Evolutionary conservation across 805 yeast species (phyloP).

Genomic region (Ogataea trehaloabstinens): DNA sequence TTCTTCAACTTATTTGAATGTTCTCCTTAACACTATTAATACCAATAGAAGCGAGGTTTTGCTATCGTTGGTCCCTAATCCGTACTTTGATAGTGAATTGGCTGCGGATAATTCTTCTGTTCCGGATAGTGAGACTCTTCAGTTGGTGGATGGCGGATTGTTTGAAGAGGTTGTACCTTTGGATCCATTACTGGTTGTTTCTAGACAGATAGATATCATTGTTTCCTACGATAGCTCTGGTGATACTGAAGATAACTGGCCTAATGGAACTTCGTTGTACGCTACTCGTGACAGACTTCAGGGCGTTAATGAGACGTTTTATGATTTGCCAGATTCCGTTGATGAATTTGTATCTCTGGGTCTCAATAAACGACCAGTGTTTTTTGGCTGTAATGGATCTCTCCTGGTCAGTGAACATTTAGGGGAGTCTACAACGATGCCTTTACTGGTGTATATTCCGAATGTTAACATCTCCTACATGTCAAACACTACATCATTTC

Average conservation of each 20-base stretch:
- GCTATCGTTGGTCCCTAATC: slow-evolving; percentile 42
- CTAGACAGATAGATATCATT: slow-evolving; percentile 57
- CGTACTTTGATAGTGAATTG: slow-evolving; percentile 36
- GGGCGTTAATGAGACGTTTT: slow-evolving; percentile 59
- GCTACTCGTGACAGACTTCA: slow-evolving; percentile 50
- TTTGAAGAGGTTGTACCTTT: slow-evolving; percentile 58
- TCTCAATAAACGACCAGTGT: slow-evolving; percentile 62
- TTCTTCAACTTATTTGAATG: slow-evolving; percentile 11
- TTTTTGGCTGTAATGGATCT: slow-evolving; percentile 76
- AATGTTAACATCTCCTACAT: slow-evolving; percentile 56
- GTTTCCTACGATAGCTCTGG: slow-evolving; percentile 65
- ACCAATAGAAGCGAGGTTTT: slow-evolving; percentile 44
- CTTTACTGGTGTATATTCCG: slow-evolving; percentile 72
- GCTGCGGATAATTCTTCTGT: slow-evolving; percentile 32
- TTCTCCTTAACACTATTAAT: slow-evolving; percentile 35
- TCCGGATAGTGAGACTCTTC: slow-evolving; percentile 13
- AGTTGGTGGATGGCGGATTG: slow-evolving; percentile 33
- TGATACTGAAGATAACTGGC: slow-evolving; percentile 59
- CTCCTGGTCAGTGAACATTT: slow-evolving; percentile 48
- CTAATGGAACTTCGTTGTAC: slow-evolving; percentile 58
- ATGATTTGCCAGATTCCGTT: slow-evolving; percentile 62
- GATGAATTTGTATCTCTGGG: slow-evolving; percentile 56
- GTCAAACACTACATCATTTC: slow-evolving; percentile 63
- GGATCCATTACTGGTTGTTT: slow-evolving; percentile 58
- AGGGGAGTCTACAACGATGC: slow-evolving; percentile 47